These are phyloP conservation scores for Mallotus nudiflorus DNA, from an alignment of 345 rosid genomes.

Conservation along the genomic window DNA sequence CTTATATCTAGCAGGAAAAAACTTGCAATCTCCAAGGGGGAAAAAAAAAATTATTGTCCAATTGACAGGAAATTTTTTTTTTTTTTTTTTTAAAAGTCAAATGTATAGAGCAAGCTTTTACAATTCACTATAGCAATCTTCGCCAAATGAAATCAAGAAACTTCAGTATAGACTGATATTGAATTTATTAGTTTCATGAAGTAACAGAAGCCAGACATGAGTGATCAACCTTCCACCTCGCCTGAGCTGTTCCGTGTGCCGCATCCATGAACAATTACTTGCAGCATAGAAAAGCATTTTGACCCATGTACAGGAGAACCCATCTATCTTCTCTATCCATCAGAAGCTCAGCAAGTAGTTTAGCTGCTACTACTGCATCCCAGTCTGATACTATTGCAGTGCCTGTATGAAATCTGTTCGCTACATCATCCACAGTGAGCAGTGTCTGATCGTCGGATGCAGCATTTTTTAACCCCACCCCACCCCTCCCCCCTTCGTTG, in stretches of 20 bases:
- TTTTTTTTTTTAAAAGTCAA: too few species aligned
- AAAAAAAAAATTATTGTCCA: too few species aligned
- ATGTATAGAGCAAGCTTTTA: too few species aligned
- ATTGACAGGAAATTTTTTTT: too few species aligned
- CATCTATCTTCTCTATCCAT: background rate
- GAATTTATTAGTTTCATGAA: slow-evolving; percentile 16
- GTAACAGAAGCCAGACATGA: slow-evolving; percentile 21
- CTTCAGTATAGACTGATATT: slow-evolving; percentile 15
- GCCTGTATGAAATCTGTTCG: too few species aligned
- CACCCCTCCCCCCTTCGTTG: too few species aligned
- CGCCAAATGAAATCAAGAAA: too few species aligned
- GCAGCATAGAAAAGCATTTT: slow-evolving; percentile 20
- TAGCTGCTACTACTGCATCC: slow-evolving; percentile 8
- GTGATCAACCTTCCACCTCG: slow-evolving; percentile 20
- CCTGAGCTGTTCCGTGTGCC: slow-evolving; percentile 12
- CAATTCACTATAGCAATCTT: too few species aligned
- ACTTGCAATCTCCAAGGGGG: too few species aligned
- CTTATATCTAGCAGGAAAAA: too few species aligned
- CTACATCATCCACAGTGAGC: background rate
- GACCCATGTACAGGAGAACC: slow-evolving; percentile 5
- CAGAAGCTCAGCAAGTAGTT: slow-evolving; percentile 11
- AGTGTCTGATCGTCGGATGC: background rate
- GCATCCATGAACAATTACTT: slow-evolving; percentile 9
- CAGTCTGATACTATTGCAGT: slow-evolving; percentile 3
- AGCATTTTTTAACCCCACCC: background rate